Percentiles rank a stretch among this genome's conserved stretches.
Conservation (phyloP, 768 basidiomycete genomes). For the Coprinellus aureogranulatus region DNA sequence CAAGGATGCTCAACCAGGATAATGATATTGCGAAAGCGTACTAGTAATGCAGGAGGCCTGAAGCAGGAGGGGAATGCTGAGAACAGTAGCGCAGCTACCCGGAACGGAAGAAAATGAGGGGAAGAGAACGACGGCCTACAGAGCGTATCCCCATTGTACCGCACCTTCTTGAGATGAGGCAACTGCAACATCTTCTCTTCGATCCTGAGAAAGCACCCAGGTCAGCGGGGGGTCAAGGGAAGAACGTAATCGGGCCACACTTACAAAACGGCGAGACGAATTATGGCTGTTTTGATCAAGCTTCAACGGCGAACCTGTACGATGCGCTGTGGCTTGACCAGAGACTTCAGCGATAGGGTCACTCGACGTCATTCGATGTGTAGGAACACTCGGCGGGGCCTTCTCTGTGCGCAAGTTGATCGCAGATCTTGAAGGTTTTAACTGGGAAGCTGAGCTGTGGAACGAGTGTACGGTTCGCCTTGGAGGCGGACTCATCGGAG, state of each 20-base stretch:
- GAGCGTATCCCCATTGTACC: conserved; percentile 45
- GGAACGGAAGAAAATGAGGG: not conserved
- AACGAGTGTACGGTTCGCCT: conserved; percentile 16
- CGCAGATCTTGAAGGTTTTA: conserved; percentile 19
- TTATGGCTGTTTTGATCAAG: not conserved
- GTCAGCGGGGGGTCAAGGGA: conserved; percentile 8
- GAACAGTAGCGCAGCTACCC: not conserved
- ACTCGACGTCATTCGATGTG: conserved; percentile 26
- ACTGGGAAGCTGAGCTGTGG: not conserved
- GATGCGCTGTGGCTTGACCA: conserved; percentile 17
- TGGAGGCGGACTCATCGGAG: conserved; percentile 4
- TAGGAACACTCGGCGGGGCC: conserved; percentile 16
- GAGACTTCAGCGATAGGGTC: conserved; percentile 25
- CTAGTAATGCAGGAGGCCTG: not conserved
- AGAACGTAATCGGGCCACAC: conserved; percentile 5
- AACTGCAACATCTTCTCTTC: not conserved
- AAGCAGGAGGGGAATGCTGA: not conserved
- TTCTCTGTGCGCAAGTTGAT: conserved; percentile 7
- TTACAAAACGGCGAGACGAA: conserved; percentile 8
- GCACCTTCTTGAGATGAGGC: conserved; percentile 16
- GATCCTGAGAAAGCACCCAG: conserved; percentile 1
- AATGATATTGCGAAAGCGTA: no score
- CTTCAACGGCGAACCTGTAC: conserved; percentile 1
- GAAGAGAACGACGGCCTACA: conserved; percentile 22
- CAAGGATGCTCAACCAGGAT: not conserved